Evolutionary conservation across 2,329 filamentous ascomycete species (phyloP).

Genomic region (Allantophomopsis lycopodina): DNA sequence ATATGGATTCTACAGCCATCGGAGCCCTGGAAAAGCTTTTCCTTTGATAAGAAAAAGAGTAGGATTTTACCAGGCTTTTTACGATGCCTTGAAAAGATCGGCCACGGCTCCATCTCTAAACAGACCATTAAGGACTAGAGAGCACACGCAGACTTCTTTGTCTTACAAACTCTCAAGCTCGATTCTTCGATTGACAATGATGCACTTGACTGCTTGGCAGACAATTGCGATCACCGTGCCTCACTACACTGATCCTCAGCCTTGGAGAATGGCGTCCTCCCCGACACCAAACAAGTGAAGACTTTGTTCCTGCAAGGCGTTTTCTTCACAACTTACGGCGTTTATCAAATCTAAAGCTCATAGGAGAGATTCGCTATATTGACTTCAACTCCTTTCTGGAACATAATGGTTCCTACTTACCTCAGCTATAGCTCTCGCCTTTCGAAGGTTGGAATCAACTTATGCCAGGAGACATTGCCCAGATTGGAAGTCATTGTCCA

Average conservation of each 20-base stretch:
- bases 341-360: neutral
- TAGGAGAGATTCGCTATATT: neutral
- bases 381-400: constrained; percentile 1
- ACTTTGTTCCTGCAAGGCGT: neutral
- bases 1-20: no score
- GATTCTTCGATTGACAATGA: neutral
- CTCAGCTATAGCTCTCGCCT: neutral
- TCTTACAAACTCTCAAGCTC: constrained; percentile 3
- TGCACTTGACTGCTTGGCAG: neutral
- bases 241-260: neutral
- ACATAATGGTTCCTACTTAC: constrained; percentile 1
- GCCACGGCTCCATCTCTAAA: neutral
- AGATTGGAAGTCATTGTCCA: constrained; percentile 4
- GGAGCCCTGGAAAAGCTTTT: neutral
- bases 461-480: constrained; percentile 1
- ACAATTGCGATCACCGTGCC: constrained; percentile 1
- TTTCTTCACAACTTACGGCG: neutral
- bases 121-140: neutral
- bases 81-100: neutral
- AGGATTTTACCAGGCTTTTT: neutral
- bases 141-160: constrained; percentile 2
- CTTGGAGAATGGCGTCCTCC: neutral
- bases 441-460: neutral
- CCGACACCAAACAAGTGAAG: neutral
- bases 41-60: neutral